Base-by-base conservation (phyloP, 495 filamentous ascomycete genomes). In the Ramalina peruviana region DNA sequence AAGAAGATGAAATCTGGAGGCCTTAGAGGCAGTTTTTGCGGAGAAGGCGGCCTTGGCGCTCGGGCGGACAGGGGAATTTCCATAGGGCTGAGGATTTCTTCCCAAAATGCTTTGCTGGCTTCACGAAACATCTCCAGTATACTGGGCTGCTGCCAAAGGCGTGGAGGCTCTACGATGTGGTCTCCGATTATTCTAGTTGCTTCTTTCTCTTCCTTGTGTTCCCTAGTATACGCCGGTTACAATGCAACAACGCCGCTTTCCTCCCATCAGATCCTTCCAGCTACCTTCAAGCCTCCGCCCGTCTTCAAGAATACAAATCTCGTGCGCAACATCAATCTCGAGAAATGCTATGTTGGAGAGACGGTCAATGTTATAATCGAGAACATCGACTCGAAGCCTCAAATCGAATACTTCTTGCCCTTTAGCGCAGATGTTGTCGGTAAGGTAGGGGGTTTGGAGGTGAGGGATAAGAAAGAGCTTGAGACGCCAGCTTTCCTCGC, bases 291-390 rank as follows among this genome's bases (percentile, higher is more conserved):
- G 66, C 89, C 90, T 36, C 80, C 88, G 13, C 84, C 84, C 61
- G 83, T 86, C 40, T 98, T 93, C 68, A 85, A 87, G 65, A 94
- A 97, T 65, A 73, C 75, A 56, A 97, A 97, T 65, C 63, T 96
- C 21, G 80, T 97, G 48, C 85, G 94, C 52, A 82, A 84, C 49
- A 81, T 88, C 57, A 95, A 94, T 59, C 65, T 96, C 48, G 90
- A 96, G 61, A 96, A 95, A 69, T 81, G 79, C 52, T 97, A 90
- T 59, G 79, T 79, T 19, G 83, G 86, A 57, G 88, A 97, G 62
- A 83, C 78, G 12, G 78, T 95, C 74, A 96, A 97, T 69, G 85
- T 94, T 9, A 73, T 94, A 25, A 81, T 97, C 45, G 87, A 98
- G 74, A 98, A 98, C 67, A 69, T 83, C 56, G 75, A 76, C 59